Percentiles rank a stretch among this genome's conserved stretches.
Evolutionary conservation across 495 filamentous ascomycete genomes (phyloP).

Genomic region (Staphylotrichum tortipilum): DNA sequence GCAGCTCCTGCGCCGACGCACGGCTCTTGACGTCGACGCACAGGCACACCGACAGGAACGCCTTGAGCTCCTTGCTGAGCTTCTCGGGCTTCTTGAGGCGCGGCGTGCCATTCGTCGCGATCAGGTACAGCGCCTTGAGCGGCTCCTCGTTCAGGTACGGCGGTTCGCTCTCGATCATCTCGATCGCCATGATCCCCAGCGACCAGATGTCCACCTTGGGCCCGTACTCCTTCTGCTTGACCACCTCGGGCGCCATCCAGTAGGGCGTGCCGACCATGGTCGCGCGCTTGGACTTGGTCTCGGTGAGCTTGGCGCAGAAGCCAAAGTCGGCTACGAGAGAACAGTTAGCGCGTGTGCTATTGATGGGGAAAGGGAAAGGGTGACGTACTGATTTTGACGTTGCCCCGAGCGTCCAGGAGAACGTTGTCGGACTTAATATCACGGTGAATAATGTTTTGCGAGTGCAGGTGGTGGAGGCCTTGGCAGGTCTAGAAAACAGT

Average conservation of each 20-base stretch:
- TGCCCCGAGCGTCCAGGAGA: conserved; percentile 81
- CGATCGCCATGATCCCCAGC: conserved; percentile 97
- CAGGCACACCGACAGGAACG: conserved; percentile 88
- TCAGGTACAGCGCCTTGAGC: conserved; percentile 90
- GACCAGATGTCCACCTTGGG: conserved; percentile 99
- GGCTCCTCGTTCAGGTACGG: conserved; percentile 98
- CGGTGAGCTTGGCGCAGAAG: conserved; percentile 97
- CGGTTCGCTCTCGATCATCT: conserved; percentile 98
- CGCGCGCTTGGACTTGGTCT: conserved; percentile 90
- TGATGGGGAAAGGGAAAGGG: background rate
- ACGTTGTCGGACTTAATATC: conserved; percentile 99
- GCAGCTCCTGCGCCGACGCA: conserved; percentile 79
- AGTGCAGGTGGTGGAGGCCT: conserved; percentile 86
- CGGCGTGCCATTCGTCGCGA: conserved; percentile 95
- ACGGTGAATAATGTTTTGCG: conserved; percentile 94
- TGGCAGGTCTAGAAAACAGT: conserved; percentile 71
- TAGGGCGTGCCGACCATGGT: conserved; percentile 99
- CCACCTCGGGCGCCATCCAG: conserved; percentile 99
- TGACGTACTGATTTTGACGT: conserved; percentile 91
- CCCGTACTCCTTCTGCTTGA: conserved; percentile 98
- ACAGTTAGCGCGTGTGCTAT: conserved; percentile 5
- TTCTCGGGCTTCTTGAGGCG: conserved; percentile 96
- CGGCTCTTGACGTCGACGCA: conserved; percentile 94
- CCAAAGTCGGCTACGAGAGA: conserved; percentile 99
- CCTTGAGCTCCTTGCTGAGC: conserved; percentile 90